Conservation (phyloP, 768 basidiomycete species). For the Galerina marginata region DNA sequence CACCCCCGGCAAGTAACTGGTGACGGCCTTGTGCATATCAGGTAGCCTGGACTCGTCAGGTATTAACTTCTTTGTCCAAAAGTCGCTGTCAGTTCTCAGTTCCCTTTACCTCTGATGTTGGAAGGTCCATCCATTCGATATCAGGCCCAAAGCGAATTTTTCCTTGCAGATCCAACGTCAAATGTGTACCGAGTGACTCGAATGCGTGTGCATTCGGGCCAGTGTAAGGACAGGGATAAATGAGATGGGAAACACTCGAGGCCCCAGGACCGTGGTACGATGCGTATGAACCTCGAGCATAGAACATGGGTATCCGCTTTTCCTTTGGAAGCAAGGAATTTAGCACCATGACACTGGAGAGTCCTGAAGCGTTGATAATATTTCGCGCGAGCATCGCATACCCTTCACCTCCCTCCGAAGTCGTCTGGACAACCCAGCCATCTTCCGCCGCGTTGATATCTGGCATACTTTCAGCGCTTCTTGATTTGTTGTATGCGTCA, state of each 20-base stretch:
- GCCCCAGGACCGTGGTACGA: slow-evolving; percentile 85
- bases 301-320: slow-evolving; percentile 74
- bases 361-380: slow-evolving; percentile 83
- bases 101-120: slow-evolving; percentile 36
- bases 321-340: slow-evolving; percentile 69
- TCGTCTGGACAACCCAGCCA: slow-evolving; percentile 90
- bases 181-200: slow-evolving; percentile 89
- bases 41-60: slow-evolving; percentile 65
- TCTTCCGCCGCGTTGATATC: slow-evolving; percentile 42
- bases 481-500: slow-evolving; percentile 57
- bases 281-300: slow-evolving; percentile 86
- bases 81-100: slow-evolving; percentile 62
- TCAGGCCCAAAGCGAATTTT: slow-evolving; percentile 93
- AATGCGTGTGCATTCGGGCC: slow-evolving; percentile 66
- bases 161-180: slow-evolving; percentile 85
- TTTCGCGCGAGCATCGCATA: slow-evolving; percentile 77
- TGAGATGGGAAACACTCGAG: slow-evolving; percentile 68
- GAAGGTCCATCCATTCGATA: slow-evolving; percentile 81
- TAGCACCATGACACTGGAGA: slow-evolving; percentile 72
- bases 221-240: slow-evolving; percentile 89
- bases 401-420: slow-evolving; percentile 53
- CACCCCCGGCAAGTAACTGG: slow-evolving; percentile 72
- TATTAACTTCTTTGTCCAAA: slow-evolving; percentile 73
- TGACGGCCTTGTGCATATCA: slow-evolving; percentile 77
- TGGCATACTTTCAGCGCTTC: slow-evolving; percentile 20